Conservation (phyloP, 495 filamentous ascomycete species). For the Cercophora sp. region DNA sequence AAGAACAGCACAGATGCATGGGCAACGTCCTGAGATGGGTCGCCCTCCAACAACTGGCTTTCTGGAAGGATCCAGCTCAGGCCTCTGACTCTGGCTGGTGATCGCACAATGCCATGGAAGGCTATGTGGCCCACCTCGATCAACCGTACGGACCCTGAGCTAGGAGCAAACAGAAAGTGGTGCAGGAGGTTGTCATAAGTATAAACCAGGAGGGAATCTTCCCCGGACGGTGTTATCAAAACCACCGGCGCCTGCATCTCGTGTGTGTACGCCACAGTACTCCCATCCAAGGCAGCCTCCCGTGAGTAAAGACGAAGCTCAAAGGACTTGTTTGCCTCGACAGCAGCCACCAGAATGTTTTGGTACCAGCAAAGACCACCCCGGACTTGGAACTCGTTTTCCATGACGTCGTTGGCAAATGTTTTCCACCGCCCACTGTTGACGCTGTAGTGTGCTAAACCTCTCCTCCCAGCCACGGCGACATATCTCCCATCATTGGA, state of each 20-base stretch:
- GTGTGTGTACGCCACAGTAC: conserved; percentile 67
- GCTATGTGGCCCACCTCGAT: conserved; percentile 94
- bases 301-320: conserved; percentile 91
- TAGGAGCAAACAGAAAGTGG: conserved; percentile 80
- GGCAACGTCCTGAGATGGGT: conserved; percentile 95
- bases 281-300: conserved; percentile 72
- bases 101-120: conserved; percentile 92
- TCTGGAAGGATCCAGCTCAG: conserved; percentile 96
- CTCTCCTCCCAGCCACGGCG: conserved; percentile 86
- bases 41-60: conserved; percentile 82
- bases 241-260: conserved; percentile 79
- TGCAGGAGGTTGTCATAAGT: conserved; percentile 95
- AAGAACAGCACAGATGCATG: conserved; percentile 89
- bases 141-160: conserved; percentile 65
- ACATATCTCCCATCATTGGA: conserved; percentile 92
- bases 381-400: conserved; percentile 85
- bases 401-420: conserved; percentile 73
- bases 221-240: conserved; percentile 78
- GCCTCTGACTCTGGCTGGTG: conserved; percentile 84
- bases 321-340: conserved; percentile 77
- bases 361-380: conserved; percentile 99
- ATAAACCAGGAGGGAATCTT: conserved; percentile 93
- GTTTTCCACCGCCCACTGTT: conserved; percentile 94
- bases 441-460: conserved; percentile 93
- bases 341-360: conserved; percentile 90